Conservation (phyloP, 2,329 filamentous ascomycete genomes). For the Xylariales sp. region DNA sequence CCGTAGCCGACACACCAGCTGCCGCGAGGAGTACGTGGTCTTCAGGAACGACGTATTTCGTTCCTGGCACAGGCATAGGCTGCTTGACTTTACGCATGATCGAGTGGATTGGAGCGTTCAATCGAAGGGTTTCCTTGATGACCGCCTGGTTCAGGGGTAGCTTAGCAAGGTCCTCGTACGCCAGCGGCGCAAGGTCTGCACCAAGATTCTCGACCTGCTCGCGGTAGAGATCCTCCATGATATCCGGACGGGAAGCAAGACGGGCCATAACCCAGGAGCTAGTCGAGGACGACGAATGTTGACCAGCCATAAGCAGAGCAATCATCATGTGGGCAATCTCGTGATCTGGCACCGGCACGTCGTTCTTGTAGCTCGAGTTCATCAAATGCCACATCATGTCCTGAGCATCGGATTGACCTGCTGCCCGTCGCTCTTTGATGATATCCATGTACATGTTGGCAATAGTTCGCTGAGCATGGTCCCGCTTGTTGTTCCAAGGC, state of each 20-base stretch:
- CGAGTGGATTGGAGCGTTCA: slow-evolving; percentile 91
- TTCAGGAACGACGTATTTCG: slow-evolving; percentile 76
- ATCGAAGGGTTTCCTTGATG: slow-evolving; percentile 85
- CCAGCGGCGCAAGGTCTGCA: slow-evolving; percentile 66
- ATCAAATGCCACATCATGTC: slow-evolving; percentile 93
- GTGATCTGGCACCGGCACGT: slow-evolving; percentile 70
- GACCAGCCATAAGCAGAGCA: slow-evolving; percentile 84
- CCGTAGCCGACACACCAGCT: slow-evolving; percentile 73
- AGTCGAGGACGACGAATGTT: slow-evolving; percentile 83
- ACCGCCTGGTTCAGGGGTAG: slow-evolving; percentile 79
- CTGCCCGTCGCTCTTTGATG: slow-evolving; percentile 64
- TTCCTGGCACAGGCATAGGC: slow-evolving; percentile 78
- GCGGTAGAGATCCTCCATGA: slow-evolving; percentile 75
- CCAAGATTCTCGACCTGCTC: slow-evolving; percentile 77
- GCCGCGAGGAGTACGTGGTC: slow-evolving; percentile 79
- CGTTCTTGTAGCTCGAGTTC: slow-evolving; percentile 81
- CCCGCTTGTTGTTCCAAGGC: slow-evolving; percentile 80
- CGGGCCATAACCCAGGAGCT: slow-evolving; percentile 81
- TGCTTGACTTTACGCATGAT: slow-evolving; percentile 90
- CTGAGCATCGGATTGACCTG: slow-evolving; percentile 45
- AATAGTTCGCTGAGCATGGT: slow-evolving; percentile 75
- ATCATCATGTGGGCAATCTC: slow-evolving; percentile 95
- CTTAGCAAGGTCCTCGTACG: slow-evolving; percentile 72
- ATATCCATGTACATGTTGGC: slow-evolving; percentile 78
- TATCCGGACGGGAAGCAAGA: slow-evolving; percentile 70